Evolutionary conservation across 805 yeast species (phyloP).

Genomic region (Candida boidinii): DNA sequence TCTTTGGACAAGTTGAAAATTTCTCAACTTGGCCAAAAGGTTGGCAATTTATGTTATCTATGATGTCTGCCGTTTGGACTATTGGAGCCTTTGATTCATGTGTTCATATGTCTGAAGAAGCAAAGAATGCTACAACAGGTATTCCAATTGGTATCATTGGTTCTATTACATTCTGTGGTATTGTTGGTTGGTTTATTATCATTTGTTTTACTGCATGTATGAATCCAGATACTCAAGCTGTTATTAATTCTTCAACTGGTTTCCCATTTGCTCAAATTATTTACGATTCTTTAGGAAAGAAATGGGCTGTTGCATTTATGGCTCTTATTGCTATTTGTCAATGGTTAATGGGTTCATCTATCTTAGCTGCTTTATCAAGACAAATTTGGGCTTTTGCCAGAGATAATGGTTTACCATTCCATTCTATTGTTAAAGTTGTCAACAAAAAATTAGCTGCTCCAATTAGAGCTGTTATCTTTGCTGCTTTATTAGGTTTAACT

Average conservation of each 20-base stretch:
- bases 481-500: slow-evolving; percentile 35
- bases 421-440: slow-evolving; percentile 44
- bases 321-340: slow-evolving; percentile 49
- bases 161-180: slow-evolving; percentile 46
- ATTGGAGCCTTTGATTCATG: slow-evolving; percentile 66
- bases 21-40: slow-evolving; percentile 48
- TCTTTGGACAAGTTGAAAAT: slow-evolving; percentile 45
- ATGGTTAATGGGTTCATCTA: slow-evolving; percentile 56
- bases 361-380: slow-evolving; percentile 55
- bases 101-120: slow-evolving; percentile 67
- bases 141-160: slow-evolving; percentile 58
- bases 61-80: slow-evolving; percentile 65
- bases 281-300: slow-evolving; percentile 49
- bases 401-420: slow-evolving; percentile 63
- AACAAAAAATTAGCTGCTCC: slow-evolving; percentile 49
- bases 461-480: slow-evolving; percentile 47
- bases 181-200: slow-evolving; percentile 47
- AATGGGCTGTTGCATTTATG: slow-evolving; percentile 59
- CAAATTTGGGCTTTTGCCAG: slow-evolving; percentile 71
- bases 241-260: slow-evolving; percentile 39
- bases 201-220: slow-evolving; percentile 48
- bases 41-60: slow-evolving; percentile 35
- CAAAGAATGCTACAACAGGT: slow-evolving; percentile 48
- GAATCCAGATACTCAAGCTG: slow-evolving; percentile 30
- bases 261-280: slow-evolving; percentile 58